phyloP scores from a whole-genome alignment of 1,284 basidiomycete species.

The Coniferiporia weirii region DNA sequence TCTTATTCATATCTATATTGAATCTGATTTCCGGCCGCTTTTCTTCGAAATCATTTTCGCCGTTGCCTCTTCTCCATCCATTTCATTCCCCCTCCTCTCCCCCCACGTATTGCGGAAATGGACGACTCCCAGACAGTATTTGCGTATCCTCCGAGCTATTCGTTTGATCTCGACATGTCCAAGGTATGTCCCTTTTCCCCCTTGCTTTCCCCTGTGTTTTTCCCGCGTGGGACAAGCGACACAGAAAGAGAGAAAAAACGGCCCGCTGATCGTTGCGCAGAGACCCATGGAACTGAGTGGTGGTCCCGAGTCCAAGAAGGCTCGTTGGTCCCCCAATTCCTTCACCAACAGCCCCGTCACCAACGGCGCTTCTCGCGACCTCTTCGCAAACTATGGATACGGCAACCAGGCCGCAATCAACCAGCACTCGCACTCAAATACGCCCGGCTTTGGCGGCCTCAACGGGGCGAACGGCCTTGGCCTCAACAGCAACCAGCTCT shows the following conservation, averaged over 20 bases:
- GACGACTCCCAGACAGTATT: conserved; percentile 70
- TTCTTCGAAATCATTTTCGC: conserved; percentile 33
- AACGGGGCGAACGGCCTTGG: conserved; percentile 17
- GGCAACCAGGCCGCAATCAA: conserved; percentile 63
- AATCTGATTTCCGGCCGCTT: conserved; percentile 34
- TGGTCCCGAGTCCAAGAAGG: conserved; percentile 81
- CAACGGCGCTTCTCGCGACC: conserved; percentile 41
- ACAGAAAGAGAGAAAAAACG: no score
- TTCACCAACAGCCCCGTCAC: conserved; percentile 38
- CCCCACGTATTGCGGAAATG: conserved; percentile 42
- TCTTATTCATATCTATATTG: conserved; percentile 22
- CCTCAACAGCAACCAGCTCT: conserved; percentile 40
- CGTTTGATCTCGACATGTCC: conserved; percentile 82
- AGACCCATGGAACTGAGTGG: conserved; percentile 68
- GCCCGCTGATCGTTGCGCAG: conserved; percentile 19
- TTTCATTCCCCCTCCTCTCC: conserved; percentile 28
- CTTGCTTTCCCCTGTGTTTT: neutral
- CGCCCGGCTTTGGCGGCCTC: conserved; percentile 17
- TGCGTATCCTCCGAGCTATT: conserved; percentile 60
- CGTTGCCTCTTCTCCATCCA: conserved; percentile 33
- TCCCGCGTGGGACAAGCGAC: conserved; percentile 3
- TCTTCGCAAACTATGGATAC: conserved; percentile 80
- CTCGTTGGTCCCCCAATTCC: conserved; percentile 75
- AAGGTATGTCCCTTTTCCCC: conserved; percentile 45
- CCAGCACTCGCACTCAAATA: conserved; percentile 41